A percentile compares a stretch with the other conserved stretches of the same genome.
phyloP scores from a whole-genome alignment of 2,329 filamentous ascomycete species.

The Plenodomus biglobosus region DNA sequence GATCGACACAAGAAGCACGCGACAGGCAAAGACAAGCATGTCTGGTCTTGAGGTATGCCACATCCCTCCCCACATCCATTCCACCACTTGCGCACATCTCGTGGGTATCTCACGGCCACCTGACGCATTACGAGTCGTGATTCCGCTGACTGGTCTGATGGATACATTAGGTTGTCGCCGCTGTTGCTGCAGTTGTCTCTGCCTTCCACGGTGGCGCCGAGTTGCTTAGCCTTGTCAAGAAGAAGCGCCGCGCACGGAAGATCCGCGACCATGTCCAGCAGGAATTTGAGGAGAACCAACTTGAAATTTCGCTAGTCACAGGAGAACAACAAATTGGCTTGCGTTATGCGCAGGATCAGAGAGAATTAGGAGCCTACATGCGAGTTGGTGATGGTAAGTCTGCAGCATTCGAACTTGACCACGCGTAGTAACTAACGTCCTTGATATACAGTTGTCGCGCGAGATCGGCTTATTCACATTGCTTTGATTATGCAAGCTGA shows the following conservation, averaged over 20 bases:
- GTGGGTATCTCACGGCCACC: not conserved
- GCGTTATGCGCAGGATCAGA: constrained; percentile 37
- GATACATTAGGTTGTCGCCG: constrained; percentile 39
- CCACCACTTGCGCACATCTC: not conserved
- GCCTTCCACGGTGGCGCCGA: constrained; percentile 49
- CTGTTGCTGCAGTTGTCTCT: constrained; percentile 47
- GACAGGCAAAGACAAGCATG: constrained; percentile 14
- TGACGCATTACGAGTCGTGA: not conserved
- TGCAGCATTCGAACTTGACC: not conserved
- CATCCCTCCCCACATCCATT: not conserved
- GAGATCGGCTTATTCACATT: constrained; percentile 43
- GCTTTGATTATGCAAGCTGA: constrained; percentile 46
- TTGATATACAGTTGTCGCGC: constrained; percentile 33
- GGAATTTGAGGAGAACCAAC: constrained; percentile 42
- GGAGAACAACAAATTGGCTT: constrained; percentile 41
- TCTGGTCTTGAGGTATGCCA: constrained; percentile 32
- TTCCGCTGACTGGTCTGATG: not conserved
- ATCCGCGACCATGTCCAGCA: constrained; percentile 24
- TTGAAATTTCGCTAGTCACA: constrained; percentile 43
- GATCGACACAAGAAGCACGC: not conserved
- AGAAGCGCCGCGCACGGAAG: constrained; percentile 37
- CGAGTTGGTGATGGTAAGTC: constrained; percentile 45
- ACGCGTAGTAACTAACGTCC: not conserved
- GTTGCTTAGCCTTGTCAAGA: constrained; percentile 40
- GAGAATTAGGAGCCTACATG: constrained; percentile 41